Percentiles rank a stretch among this genome's conserved stretches.
These are phyloP conservation scores for Magnaporthales sp. DNA, from an alignment of 2,329 filamentous ascomycete species.

Conservation along the genomic window DNA sequence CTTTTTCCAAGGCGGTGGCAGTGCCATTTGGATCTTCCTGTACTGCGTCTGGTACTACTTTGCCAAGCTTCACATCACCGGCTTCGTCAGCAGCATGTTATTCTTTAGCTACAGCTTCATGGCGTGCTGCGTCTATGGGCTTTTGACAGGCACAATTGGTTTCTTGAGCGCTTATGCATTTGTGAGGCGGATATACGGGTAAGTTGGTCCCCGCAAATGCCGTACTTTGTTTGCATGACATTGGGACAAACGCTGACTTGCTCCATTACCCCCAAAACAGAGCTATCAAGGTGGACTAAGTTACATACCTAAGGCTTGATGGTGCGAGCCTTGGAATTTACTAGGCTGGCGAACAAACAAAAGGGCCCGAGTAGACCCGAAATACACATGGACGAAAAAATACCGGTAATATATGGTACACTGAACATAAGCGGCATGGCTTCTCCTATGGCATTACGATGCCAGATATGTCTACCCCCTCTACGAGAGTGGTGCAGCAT, in stretches of 20 bases:
- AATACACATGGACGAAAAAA: not conserved
- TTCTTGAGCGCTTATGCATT: slow-evolving; percentile 81
- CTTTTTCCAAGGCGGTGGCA: slow-evolving; percentile 70
- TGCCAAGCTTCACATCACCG: slow-evolving; percentile 70
- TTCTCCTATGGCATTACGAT: not conserved
- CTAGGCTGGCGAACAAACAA: not conserved
- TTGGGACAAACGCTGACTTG: not conserved
- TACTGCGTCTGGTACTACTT: slow-evolving; percentile 83
- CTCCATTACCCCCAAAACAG: slow-evolving; percentile 18
- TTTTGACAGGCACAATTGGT: slow-evolving; percentile 75
- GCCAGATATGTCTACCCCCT: not conserved
- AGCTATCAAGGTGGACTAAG: slow-evolving; percentile 42
- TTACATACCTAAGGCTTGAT: not conserved
- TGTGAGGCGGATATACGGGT: slow-evolving; percentile 75
- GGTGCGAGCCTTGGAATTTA: not conserved
- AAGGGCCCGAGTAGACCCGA: not conserved
- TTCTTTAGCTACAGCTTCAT: slow-evolving; percentile 83
- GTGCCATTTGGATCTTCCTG: slow-evolving; percentile 70
- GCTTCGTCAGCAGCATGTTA: slow-evolving; percentile 68
- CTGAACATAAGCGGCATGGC: not conserved
- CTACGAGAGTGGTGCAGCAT: not conserved
- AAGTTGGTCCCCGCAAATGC: slow-evolving; percentile 24
- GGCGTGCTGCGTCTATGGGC: slow-evolving; percentile 71
- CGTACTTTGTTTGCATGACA: not conserved
- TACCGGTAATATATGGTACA: not conserved